Base-by-base conservation (phyloP, 345 rosid species). In the Dovyalis caffra region DNA sequence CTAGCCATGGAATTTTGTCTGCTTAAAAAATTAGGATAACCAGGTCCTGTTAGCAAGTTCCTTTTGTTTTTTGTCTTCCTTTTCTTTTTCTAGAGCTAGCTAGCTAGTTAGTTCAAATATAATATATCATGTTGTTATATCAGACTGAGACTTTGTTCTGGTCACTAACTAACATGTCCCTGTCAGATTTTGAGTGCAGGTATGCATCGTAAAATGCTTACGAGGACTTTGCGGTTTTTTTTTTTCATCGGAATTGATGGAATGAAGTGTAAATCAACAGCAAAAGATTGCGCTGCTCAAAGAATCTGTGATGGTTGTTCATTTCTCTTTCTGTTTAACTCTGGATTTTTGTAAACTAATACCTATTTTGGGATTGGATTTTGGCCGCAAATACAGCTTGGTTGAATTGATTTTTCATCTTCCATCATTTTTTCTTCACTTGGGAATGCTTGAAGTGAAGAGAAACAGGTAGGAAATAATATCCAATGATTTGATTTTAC, bases 161-260 rank as follows among this genome's bases (percentile, higher is more conserved):
- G 26, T 37, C 6, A 37, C 23, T 33, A 43, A 43, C 49, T 14
- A 43, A 43, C 1, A 43, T 43, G 49, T 66, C 31, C 31, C 21
- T 37, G 21, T 66, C 47, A 8, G 66, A 16, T 9, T 68, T 68
- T 62, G 69, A 69, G 14, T 70, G 70, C 71, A 65, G 79, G 71
- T 51, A 65, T 25, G 29, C 29, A n/a, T n/a, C n/a, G n/a, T n/a
- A n/a, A 37, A 15, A 8, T 15, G 28, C 65, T 25, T 14, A 14
- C 32, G 65, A 34, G 51, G 49, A 0, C 15, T 58, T n/a, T 37
- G 65, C 25, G 23, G 57, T 71, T 71, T 32, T 56, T 66, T 6
- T 20, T 43, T 45, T n/a, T n/a, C n/a, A n/a, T n/a, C n/a, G 6
- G 26, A 31, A 45, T 16, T 16, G 15, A 9, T 76, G 33, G 33